phyloP scores from a whole-genome alignment of 352 stramenopile species.

The Pythium vanterpoolii region DNA sequence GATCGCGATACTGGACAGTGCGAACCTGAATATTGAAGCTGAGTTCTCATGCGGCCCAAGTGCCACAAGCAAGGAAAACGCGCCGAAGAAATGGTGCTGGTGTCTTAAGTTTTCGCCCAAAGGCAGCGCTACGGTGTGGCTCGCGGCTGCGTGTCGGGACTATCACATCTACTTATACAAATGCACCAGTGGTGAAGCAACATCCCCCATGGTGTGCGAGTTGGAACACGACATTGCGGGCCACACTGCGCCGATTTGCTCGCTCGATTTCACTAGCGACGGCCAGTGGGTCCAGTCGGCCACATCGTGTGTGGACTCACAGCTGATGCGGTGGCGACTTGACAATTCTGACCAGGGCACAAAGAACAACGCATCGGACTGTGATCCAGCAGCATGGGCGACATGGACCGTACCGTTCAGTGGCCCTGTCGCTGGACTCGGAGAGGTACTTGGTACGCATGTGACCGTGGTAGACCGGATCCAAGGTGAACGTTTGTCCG shows the following conservation, averaged over 20 bases:
- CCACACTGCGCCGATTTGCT: slow-evolving; percentile 53
- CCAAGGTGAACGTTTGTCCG: neutral
- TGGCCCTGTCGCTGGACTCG: slow-evolving; percentile 46
- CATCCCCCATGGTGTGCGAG: slow-evolving; percentile 28
- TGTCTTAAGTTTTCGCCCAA: slow-evolving; percentile 47
- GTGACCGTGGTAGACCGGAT: slow-evolving; percentile 41
- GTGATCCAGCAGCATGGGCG: slow-evolving; percentile 31
- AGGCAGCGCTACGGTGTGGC: slow-evolving; percentile 18
- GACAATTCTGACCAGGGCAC: slow-evolving; percentile 9
- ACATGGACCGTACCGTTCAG: slow-evolving; percentile 55
- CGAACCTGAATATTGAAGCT: slow-evolving; percentile 18
- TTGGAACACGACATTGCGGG: slow-evolving; percentile 55
- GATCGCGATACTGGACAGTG: slow-evolving; percentile 39
- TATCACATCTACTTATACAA: slow-evolving; percentile 77
- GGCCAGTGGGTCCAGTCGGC: slow-evolving; percentile 61
- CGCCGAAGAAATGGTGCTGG: slow-evolving; percentile 46
- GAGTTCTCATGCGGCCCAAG: slow-evolving; percentile 26
- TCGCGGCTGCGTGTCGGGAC: slow-evolving; percentile 59
- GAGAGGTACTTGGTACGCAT: slow-evolving; percentile 31
- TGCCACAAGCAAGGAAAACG: neutral
- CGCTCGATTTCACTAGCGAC: slow-evolving; percentile 70
- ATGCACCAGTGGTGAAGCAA: slow-evolving; percentile 2
- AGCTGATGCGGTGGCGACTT: slow-evolving; percentile 72
- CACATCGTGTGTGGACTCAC: slow-evolving; percentile 42
- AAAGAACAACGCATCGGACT: neutral